These are phyloP conservation scores for Tricholoma flavovirens DNA, from an alignment of 768 basidiomycete species.

Conservation along the genomic window DNA sequence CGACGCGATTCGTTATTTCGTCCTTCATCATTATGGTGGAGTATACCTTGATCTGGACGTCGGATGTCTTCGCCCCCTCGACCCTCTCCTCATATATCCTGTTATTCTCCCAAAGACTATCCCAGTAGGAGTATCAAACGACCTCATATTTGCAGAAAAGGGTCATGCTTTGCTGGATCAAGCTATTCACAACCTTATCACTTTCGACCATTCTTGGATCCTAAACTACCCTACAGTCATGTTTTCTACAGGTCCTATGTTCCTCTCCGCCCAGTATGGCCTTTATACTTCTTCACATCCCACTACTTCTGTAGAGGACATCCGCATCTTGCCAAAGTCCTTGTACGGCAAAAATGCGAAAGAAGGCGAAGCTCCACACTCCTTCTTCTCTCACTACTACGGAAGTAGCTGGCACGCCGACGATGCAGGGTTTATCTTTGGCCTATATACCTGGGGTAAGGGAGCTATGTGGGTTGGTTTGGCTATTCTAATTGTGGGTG, in stretches of 20 bases:
- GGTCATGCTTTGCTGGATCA: constrained; percentile 86
- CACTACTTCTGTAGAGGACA: constrained; percentile 57
- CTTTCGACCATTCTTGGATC: constrained; percentile 91
- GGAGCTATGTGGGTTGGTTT: constrained; percentile 81
- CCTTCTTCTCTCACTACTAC: constrained; percentile 97
- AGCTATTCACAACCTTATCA: constrained; percentile 85
- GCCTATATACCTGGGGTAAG: constrained; percentile 87
- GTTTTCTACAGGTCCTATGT: constrained; percentile 99
- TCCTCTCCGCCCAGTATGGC: constrained; percentile 90
- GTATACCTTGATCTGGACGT: constrained; percentile 96
- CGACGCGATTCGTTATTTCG: constrained; percentile 96
- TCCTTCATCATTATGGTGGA: constrained; percentile 93
- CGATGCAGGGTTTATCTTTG: constrained; percentile 95
- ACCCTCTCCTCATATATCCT: constrained; percentile 79
- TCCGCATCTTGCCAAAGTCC: constrained; percentile 91
- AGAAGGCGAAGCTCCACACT: constrained; percentile 73
- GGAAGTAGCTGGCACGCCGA: constrained; percentile 98
- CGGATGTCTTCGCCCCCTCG: constrained; percentile 82
- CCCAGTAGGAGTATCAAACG: constrained; percentile 96
- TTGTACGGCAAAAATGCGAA: constrained; percentile 97
- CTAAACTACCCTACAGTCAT: constrained; percentile 99
- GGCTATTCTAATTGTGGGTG: constrained; percentile 63
- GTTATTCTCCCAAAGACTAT: constrained; percentile 93
- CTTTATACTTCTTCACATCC: constrained; percentile 72
- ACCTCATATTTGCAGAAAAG: constrained; percentile 89